These are phyloP conservation scores for Nigrospora sphaerica DNA, from an alignment of 2,329 filamentous ascomycete genomes.

Conservation along the genomic window DNA sequence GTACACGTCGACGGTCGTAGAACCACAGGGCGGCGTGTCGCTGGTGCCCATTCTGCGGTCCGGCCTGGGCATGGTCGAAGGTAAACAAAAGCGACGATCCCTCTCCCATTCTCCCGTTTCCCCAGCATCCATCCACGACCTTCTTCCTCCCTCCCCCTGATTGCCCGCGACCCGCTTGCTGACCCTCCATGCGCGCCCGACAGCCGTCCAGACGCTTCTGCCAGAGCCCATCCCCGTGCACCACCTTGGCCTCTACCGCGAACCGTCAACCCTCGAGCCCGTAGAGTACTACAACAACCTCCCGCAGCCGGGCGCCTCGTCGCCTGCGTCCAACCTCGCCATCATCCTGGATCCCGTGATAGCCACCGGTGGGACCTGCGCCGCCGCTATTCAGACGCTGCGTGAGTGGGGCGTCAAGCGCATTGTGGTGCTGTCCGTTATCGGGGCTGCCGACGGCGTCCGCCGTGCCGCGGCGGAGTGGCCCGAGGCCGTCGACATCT, in stretches of 20 bases:
- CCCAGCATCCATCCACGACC: not conserved
- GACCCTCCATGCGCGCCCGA: not conserved
- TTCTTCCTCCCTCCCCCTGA: not conserved
- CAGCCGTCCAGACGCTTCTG: constrained; percentile 75
- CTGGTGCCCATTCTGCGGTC: constrained; percentile 91
- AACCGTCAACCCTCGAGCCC: constrained; percentile 76
- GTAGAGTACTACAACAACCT: constrained; percentile 99
- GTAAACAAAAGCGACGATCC: constrained; percentile 25
- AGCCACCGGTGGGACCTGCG: constrained; percentile 84
- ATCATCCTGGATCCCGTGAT: constrained; percentile 90
- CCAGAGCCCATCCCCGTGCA: constrained; percentile 76
- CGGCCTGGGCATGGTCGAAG: constrained; percentile 85
- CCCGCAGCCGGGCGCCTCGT: constrained; percentile 55
- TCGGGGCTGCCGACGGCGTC: constrained; percentile 69
- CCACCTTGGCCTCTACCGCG: constrained; percentile 91
- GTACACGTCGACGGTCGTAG: constrained; percentile 59
- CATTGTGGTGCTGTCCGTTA: constrained; percentile 68
- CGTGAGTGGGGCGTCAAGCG: constrained; percentile 85
- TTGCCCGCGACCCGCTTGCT: not conserved
- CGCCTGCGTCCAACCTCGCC: constrained; percentile 48
- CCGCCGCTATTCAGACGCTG: constrained; percentile 82
- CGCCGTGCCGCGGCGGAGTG: constrained; percentile 66
- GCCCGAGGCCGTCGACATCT: constrained; percentile 71
- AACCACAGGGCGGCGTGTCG: constrained; percentile 57
- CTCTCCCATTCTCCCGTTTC: not conserved